These are phyloP conservation scores for Forsythia suspensa DNA, from an alignment of 257 asterid genomes.

Conservation along the genomic window DNA sequence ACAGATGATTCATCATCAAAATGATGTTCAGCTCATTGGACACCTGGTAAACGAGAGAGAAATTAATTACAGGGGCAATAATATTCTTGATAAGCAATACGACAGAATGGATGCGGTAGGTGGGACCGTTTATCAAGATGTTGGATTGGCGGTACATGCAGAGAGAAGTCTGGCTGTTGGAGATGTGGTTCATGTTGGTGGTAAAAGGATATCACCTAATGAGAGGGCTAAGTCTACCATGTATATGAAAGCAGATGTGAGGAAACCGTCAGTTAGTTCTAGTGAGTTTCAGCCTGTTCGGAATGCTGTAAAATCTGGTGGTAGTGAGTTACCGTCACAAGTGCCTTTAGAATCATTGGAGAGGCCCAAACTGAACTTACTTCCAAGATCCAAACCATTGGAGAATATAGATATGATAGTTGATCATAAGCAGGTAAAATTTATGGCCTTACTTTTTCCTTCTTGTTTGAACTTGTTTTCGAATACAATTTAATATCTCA, in stretches of 20 bases:
- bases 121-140: constrained; percentile 36
- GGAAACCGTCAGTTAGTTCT: constrained; percentile 28
- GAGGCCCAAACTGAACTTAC: constrained; percentile 82
- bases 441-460: neutral
- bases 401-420: constrained; percentile 44
- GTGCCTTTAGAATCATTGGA: constrained; percentile 57
- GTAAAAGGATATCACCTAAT: constrained; percentile 40
- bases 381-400: constrained; percentile 90
- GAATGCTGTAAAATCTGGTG: constrained; percentile 33
- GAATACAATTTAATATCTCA: neutral
- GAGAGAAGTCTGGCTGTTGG: constrained; percentile 53
- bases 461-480: constrained; percentile 1
- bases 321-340: constrained; percentile 41
- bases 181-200: constrained; percentile 46
- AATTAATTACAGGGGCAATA: constrained; percentile 29
- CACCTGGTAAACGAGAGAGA: constrained; percentile 40
- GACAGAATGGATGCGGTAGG: constrained; percentile 35
- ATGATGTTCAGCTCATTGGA: constrained; percentile 49
- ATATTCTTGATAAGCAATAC: constrained; percentile 27
- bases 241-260: constrained; percentile 46
- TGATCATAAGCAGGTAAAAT: constrained; percentile 57
- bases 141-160: constrained; percentile 37
- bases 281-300: constrained; percentile 37
- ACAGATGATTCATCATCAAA: constrained; percentile 42
- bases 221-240: constrained; percentile 43